Evolutionary conservation across 1,284 basidiomycete species (phyloP), one percentile per base, ranked within the genome.

Genomic region (Trichosporon coremiiforme): DNA sequence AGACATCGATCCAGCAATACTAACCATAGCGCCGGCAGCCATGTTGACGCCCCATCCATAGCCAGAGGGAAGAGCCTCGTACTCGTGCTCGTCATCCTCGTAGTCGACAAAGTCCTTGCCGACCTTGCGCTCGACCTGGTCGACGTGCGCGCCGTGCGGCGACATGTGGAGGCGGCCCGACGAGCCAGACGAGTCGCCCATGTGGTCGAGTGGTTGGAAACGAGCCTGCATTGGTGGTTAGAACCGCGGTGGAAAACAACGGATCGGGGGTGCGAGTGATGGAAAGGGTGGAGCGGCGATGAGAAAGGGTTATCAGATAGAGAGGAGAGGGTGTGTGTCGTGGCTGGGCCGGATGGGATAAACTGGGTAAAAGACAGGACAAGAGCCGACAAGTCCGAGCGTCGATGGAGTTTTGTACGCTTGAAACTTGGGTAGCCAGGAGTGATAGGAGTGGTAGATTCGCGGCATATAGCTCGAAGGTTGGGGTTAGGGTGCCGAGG

Each of bases 11-110:
- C 47, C 22, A 20, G 12, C 22, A 4, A 45, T 31, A 87, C 92
- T 85, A 80, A 94, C 93, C 82, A 99, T 85, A 64, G 95, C 95
- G 69, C 97, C 97, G 33, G 97, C 97, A 78, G 94, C 85, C 97
- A 99, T 99, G 85, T 95, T 97, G 75, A 97, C 92, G 25, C 83
- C 85, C 75, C 84, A 81, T 29, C 83, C 82, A 66, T 78, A 75
- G n/a, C 82, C 82, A 8, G 81, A 74, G 10, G 83, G 83, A 63
- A 84, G 74, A 68, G 76, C 76, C 77, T 84, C 84, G 73, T 84
- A 84, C 67, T 84, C 84, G 70, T 82, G 79, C 70, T 84, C 83
- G 25, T 84, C 82, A 36, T 78, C 79, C 38, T 75, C 73, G 8
- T 71, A 66, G 67, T 75, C 75, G 20, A 36, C 62, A 9, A 63